Evolutionary conservation across 805 yeast species (phyloP), one percentile per base, ranked within the genome.

Genomic region (Sugiyamaella boreocaroliniensis): DNA sequence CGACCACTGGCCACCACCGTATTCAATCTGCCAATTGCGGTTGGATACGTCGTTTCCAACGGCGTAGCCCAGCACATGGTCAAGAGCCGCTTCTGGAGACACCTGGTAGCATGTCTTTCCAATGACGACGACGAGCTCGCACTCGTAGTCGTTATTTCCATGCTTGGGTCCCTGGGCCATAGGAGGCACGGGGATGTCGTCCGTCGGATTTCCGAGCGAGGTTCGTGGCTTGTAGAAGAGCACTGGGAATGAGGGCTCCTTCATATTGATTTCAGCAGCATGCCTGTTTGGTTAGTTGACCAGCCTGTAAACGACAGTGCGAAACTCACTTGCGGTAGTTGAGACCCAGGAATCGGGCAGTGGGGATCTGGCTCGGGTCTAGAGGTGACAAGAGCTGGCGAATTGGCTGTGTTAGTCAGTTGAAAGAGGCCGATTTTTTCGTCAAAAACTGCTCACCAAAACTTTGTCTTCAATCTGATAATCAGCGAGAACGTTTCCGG

Each of bases 31-130:
- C 83, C 82, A 78, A n/a, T 72, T 73, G 51, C 83, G 68, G 58
- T 77, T 80, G 11, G 81, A 76, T 9, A 79, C 77, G 60, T 79
- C 84, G 62, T 80, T 77, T 4, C 82, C 82, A 18, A 74, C 73
- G 1, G 79, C 61, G 62, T 76, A 79, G 8, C 84, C 84, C 16
- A 77, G 62, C 3, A 79, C 75, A 54, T 77, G 70, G 45, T 71
- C 67, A 47, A 72, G 62, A 4, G 82, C 82, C 16, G 76, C 68
- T 16, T 65, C 71, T 16, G 61, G 68, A 15, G 69, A 47, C 19
- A 79, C 77, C 55, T 76, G 68, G 52, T 65, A 68, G 42, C 78
- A 76, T n/a, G 64, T 56, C 59, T 72, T 74, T 22, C 83, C 83
- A 55, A 79, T 79, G 8, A 79, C 77, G 15, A 77, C 72, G 2